Base-by-base conservation (phyloP, 1,284 basidiomycete genomes). In the Mixia osmundae region DNA sequence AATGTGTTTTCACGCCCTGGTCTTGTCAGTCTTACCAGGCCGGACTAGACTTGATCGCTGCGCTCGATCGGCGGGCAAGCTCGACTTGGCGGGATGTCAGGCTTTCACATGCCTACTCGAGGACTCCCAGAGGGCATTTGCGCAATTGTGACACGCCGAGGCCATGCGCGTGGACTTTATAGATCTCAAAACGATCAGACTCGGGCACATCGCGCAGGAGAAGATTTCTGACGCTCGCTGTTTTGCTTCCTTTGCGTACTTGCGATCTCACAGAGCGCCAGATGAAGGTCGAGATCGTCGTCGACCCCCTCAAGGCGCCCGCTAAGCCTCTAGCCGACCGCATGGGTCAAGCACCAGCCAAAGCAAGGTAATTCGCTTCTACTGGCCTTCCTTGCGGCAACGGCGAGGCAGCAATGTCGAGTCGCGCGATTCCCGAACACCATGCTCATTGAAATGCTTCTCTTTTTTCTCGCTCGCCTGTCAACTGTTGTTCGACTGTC, bases 211-310 rank as follows among this genome's bases (percentile, higher is more conserved):
- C 3, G 25, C n/a, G n/a, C n/a, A n/a, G n/a, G n/a, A n/a, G n/a
- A n/a, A n/a, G 15, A 23, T 11, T n/a, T 28, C 7, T 29, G 24
- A 15, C 28, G 8, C 24, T 14, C 19, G 12, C 25, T 27, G 6
- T 34, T 35, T 22, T 34, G 7, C 33, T 25, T 22, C 11, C 19
- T 18, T 26, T 23, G 15, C 25, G 16, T 31, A n/a, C 27, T 14
- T 31, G 15, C 36, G 19, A 23, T 33, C 37, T 41, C 36, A 59
- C 62, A 91, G 83, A 85, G 67, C 78, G 79, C 51, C 78, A 85
- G 19, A 89, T 97, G 78, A 89, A 85, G 66, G 85, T 95, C 46
- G 89, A 95, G 65, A 82, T 95, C 44, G 72, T 94, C 31, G 68
- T 94, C 54, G 80, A 89, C 63, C 83, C 83, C 18, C 64, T 73